Evolutionary conservation across 2,329 filamentous ascomycete species (phyloP).

Genomic region (Cladosporium sp.): DNA sequence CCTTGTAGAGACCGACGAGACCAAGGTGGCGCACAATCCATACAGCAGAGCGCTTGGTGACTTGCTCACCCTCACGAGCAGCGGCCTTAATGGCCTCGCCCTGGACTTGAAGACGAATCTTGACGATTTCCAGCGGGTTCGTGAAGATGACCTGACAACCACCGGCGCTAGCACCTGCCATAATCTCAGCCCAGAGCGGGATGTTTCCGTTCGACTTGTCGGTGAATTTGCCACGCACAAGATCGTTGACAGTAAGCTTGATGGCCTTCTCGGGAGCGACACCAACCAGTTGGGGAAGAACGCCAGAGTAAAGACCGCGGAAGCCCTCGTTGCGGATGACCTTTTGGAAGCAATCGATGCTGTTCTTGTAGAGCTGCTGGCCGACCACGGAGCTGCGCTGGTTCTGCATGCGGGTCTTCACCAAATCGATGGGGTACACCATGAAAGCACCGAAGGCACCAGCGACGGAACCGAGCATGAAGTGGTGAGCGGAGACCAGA

Average conservation of each 20-base stretch:
- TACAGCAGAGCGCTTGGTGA: constrained; percentile 85
- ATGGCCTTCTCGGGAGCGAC: constrained; percentile 99
- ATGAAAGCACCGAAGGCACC: constrained; percentile 98
- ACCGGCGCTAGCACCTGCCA: constrained; percentile 86
- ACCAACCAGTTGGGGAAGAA: constrained; percentile 90
- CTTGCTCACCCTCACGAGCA: constrained; percentile 70
- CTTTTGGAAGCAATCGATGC: constrained; percentile 89
- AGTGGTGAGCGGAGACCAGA: constrained; percentile 82
- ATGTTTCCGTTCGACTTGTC: constrained; percentile 69
- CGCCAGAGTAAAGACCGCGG: constrained; percentile 85
- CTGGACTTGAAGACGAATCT: constrained; percentile 96
- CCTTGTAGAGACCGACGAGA: constrained; percentile 93
- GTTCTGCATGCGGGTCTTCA: constrained; percentile 98
- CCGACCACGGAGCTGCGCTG: constrained; percentile 80
- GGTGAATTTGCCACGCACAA: constrained; percentile 73
- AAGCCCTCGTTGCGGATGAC: constrained; percentile 90
- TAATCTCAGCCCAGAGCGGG: constrained; percentile 64
- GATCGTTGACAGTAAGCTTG: constrained; percentile 96
- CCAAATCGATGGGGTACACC: constrained; percentile 97
- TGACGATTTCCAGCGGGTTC: constrained; percentile 97
- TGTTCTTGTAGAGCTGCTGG: constrained; percentile 93
- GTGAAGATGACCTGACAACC: constrained; percentile 97
- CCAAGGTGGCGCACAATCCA: constrained; percentile 97
- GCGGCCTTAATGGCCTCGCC: constrained; percentile 79
- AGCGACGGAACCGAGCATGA: constrained; percentile 80